Conservation (phyloP, 352 stramenopile species). For the Phytophthora rubi region DNA sequence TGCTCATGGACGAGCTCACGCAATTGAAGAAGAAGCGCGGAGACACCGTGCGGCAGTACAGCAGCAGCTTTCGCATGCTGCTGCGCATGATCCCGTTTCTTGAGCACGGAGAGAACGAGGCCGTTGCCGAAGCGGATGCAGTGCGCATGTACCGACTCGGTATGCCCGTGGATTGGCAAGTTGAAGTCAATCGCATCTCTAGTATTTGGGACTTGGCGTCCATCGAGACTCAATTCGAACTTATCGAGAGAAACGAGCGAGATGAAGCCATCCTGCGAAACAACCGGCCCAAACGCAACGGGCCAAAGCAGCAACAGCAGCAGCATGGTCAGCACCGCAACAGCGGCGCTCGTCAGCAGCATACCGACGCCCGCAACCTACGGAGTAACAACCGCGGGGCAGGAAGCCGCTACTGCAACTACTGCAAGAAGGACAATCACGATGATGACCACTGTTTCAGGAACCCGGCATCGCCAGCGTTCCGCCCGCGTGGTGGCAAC, state of each 20-base stretch:
- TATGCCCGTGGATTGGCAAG: conserved; percentile 5
- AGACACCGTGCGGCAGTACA: neutral
- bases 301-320: neutral
- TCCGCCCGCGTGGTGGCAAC: neutral
- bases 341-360: neutral
- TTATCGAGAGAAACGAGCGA: neutral
- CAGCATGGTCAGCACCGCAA: neutral
- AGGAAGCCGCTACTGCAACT: neutral
- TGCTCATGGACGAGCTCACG: conserved; percentile 5
- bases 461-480: neutral
- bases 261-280: neutral
- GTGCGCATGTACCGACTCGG: conserved; percentile 1
- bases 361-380: neutral
- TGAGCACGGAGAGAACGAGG: neutral
- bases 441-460: neutral
- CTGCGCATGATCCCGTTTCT: conserved; percentile 8
- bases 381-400: neutral
- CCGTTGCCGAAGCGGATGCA: conserved; percentile 1
- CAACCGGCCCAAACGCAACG: neutral
- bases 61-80: neutral
- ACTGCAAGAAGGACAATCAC: neutral
- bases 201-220: neutral
- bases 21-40: conserved; percentile 6
- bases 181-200: conserved; percentile 7
- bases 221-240: neutral